Evolutionary conservation across 1,284 basidiomycete genomes (phyloP), one percentile per base, ranked within the genome.

Genomic region (Athelia psychrophila): DNA sequence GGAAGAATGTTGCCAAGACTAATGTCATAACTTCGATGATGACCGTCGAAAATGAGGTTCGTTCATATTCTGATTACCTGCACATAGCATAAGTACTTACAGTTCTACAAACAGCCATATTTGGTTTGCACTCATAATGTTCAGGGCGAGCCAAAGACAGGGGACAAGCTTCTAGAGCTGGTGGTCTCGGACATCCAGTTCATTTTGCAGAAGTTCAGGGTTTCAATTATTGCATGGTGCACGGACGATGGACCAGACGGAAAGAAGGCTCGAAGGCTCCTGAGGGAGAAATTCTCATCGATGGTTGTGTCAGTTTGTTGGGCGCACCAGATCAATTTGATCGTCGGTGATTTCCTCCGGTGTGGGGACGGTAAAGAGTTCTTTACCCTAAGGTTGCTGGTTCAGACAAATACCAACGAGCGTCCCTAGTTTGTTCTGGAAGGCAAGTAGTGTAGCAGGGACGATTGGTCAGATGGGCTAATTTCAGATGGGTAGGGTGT

Each of bases 321-420:
- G 64, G 64, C 61, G 1, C 71, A 71, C 52, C 66, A 71, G 52
- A 55, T 67, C 15, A 65, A 66, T 50, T 61, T 72, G 2, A 54
- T 71, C 24, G 58, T 68, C 19, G 65, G 64, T 3, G 65, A 71
- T 51, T 61, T 56, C 38, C 55, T 70, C 32, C n/a, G n/a, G n/a
- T n/a, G n/a, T n/a, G n/a, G n/a, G n/a, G n/a, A n/a, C n/a, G n/a
- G n/a, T n/a, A n/a, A n/a, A n/a, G n/a, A n/a, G n/a, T n/a, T n/a
- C n/a, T n/a, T n/a, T n/a, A n/a, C n/a, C n/a, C n/a, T n/a, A n/a
- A n/a, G n/a, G n/a, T n/a, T n/a, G n/a, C n/a, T n/a, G n/a, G n/a
- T n/a, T n/a, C n/a, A n/a, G n/a, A n/a, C n/a, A n/a, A n/a, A n/a
- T n/a, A n/a, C n/a, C n/a, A n/a, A n/a, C n/a, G n/a, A n/a, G n/a